These are phyloP conservation scores for Hermanozyma aechmeae DNA, from an alignment of 805 yeast species.

Conservation along the genomic window DNA sequence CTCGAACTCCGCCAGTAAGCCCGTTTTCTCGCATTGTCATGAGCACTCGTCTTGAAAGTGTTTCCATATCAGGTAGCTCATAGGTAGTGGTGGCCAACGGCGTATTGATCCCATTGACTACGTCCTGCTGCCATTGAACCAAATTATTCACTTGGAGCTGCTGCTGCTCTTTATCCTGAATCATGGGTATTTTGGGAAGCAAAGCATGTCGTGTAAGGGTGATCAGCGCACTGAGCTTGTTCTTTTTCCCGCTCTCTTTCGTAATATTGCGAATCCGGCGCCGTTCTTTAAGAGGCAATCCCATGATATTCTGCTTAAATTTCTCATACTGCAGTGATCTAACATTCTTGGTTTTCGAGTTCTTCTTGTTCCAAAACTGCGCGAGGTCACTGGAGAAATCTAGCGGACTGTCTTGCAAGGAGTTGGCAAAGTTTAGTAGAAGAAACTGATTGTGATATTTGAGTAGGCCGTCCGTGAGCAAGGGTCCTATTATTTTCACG, in stretches of 20 bases:
- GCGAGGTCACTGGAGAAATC: constrained; percentile 39
- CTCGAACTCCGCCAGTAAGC: constrained; percentile 66
- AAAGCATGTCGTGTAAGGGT: constrained; percentile 63
- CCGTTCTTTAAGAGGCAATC: constrained; percentile 76
- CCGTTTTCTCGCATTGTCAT: constrained; percentile 90
- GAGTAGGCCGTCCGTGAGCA: constrained; percentile 39
- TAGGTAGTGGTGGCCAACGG: constrained; percentile 70
- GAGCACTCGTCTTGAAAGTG: constrained; percentile 55
- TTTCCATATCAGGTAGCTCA: constrained; percentile 75
- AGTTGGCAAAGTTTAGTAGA: constrained; percentile 74
- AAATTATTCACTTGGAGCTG: constrained; percentile 41
- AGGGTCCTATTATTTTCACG: constrained; percentile 44
- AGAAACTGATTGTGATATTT: constrained; percentile 77
- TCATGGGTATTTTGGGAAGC: constrained; percentile 80
- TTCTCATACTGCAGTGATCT: constrained; percentile 68
- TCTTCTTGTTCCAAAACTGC: constrained; percentile 40
- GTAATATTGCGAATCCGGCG: constrained; percentile 76
- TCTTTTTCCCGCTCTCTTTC: constrained; percentile 72
- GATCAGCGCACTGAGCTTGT: constrained; percentile 60
- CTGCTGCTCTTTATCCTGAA: constrained; percentile 38
- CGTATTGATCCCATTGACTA: constrained; percentile 73
- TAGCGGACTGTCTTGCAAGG: constrained; percentile 65
- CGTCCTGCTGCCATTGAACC: constrained; percentile 87
- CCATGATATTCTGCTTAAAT: constrained; percentile 78
- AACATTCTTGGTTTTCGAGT: constrained; percentile 37